Evolutionary conservation across 495 filamentous ascomycete species (phyloP).

Genomic region (Neurospora cerealis): DNA sequence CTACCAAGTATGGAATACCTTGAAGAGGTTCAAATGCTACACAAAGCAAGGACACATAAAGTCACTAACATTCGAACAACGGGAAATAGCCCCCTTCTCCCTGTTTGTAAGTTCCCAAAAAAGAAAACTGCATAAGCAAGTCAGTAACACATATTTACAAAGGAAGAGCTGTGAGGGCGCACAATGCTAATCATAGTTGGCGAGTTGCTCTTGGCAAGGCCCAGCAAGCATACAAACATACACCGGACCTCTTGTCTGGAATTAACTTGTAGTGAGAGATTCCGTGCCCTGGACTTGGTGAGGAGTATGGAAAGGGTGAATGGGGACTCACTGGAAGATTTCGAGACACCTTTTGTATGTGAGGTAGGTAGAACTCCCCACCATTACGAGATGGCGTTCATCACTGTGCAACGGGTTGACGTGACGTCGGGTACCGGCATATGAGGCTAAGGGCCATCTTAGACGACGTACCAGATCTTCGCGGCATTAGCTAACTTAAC

Average conservation of each 20-base stretch:
- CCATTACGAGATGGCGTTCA: slow-evolving; percentile 8
- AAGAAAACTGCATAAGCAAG: background rate
- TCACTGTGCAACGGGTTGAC: slow-evolving; percentile 1
- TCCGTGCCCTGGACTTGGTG: background rate
- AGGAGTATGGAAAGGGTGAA: background rate
- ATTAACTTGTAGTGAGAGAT: background rate
- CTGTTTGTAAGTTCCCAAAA: background rate
- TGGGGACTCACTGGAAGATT: background rate
- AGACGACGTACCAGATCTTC: slow-evolving; percentile 2
- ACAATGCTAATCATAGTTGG: background rate
- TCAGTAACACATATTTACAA: background rate
- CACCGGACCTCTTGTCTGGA: background rate
- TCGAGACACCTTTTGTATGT: background rate
- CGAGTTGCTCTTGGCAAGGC: background rate
- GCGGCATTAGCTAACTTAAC: background rate
- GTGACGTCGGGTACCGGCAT: slow-evolving; percentile 7
- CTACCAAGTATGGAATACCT: background rate
- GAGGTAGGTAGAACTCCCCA: background rate
- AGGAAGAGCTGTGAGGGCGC: background rate
- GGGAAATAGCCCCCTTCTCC: background rate
- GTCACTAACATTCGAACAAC: background rate
- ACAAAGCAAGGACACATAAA: background rate
- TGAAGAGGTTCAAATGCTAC: background rate
- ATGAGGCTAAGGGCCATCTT: slow-evolving; percentile 7
- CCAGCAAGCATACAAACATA: background rate